phyloP scores from a whole-genome alignment of 495 filamentous ascomycete species.

The Xylaria venustula region DNA sequence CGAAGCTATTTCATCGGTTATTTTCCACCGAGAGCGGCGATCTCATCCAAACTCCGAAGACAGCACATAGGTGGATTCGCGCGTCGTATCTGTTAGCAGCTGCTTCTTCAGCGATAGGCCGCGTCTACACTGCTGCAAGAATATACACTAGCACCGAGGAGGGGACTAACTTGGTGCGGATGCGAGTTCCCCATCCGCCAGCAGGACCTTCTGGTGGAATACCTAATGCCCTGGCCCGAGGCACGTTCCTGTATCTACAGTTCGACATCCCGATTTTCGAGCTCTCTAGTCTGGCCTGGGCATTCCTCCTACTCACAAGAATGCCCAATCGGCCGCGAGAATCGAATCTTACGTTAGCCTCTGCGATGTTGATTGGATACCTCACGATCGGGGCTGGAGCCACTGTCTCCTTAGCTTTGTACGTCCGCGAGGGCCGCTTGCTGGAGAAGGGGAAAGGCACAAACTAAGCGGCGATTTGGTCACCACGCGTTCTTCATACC shows the following conservation, averaged over 20 bases:
- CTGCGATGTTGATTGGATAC: slow-evolving; percentile 1
- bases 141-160: neutral
- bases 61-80: slow-evolving; percentile 15
- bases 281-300: slow-evolving; percentile 21
- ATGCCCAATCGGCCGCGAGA: neutral
- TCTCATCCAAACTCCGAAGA: neutral
- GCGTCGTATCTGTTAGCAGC: slow-evolving; percentile 18
- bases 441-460: slow-evolving; percentile 8
- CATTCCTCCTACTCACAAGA: slow-evolving; percentile 10
- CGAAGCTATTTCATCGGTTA: neutral
- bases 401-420: slow-evolving; percentile 10
- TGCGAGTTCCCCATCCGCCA: slow-evolving; percentile 15
- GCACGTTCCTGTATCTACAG: slow-evolving; percentile 23
- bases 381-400: slow-evolving; percentile 8
- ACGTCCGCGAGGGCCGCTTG: slow-evolving; percentile 8
- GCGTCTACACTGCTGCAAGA: slow-evolving; percentile 16
- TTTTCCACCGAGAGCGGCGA: neutral
- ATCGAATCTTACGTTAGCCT: neutral
- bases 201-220: slow-evolving; percentile 7
- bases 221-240: slow-evolving; percentile 13
- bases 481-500: neutral
- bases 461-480: neutral
- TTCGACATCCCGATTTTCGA: slow-evolving; percentile 23
- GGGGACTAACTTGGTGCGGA: slow-evolving; percentile 7
- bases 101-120: slow-evolving; percentile 12